Percentiles rank a stretch among this genome's conserved stretches.
Evolutionary conservation across 192 early-diverging fungal species (phyloP).

Genomic region (Backusella liffmaniae): DNA sequence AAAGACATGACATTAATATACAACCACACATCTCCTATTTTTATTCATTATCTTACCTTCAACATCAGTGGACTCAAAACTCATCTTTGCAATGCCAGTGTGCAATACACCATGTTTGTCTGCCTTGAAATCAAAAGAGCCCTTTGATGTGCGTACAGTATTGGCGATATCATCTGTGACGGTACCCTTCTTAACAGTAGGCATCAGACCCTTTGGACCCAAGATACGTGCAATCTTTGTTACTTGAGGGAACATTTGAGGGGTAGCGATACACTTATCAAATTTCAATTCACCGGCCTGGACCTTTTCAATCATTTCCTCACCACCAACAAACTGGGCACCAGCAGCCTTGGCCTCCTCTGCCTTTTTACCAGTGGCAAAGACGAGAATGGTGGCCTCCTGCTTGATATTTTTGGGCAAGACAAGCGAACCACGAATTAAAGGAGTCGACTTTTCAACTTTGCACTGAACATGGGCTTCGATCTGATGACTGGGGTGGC

Average conservation of each 20-base stretch:
- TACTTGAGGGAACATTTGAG: constrained; percentile 85
- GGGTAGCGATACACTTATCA: constrained; percentile 86
- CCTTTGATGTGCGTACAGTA: constrained; percentile 62
- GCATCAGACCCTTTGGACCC: constrained; percentile 97
- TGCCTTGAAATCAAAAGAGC: constrained; percentile 72
- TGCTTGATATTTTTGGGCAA: constrained; percentile 66
- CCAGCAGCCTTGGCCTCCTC: constrained; percentile 80
- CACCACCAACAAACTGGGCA: constrained; percentile 81
- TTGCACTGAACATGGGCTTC: constrained; percentile 71
- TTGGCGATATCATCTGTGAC: constrained; percentile 75
- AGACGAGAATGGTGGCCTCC: constrained; percentile 70
- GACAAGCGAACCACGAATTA: constrained; percentile 76
- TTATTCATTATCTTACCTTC: background rate
- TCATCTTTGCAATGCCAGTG: constrained; percentile 45
- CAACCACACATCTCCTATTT: background rate
- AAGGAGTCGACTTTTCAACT: constrained; percentile 76
- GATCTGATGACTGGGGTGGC: constrained; percentile 57
- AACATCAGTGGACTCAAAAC: constrained; percentile 19
- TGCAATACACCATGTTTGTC: constrained; percentile 76
- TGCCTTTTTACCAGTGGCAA: constrained; percentile 84
- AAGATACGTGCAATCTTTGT: constrained; percentile 85
- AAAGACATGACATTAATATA: background rate
- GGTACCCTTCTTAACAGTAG: constrained; percentile 81
- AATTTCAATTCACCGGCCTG: constrained; percentile 66
- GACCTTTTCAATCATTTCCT: constrained; percentile 76